Conservation (phyloP, 1,139 yeast species). For the Yamadazyma diospyri region DNA sequence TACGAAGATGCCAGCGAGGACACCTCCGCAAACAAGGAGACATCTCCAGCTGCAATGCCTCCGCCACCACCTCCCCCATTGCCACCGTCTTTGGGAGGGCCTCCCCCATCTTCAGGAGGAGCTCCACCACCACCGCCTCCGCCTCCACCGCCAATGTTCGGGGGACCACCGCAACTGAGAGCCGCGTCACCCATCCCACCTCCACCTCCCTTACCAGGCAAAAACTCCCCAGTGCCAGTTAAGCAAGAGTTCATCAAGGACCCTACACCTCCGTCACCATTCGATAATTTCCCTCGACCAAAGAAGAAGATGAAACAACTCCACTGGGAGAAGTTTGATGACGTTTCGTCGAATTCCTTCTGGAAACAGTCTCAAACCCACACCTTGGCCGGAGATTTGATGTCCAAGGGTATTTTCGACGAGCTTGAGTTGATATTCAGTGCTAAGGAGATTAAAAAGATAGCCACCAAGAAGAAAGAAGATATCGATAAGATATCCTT, state of each 20-base stretch:
- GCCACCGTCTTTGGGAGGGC: constrained; percentile 21
- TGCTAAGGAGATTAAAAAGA: constrained; percentile 67
- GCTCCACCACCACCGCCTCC: constrained; percentile 27
- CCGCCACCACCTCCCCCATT: constrained; percentile 23
- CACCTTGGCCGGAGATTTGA: constrained; percentile 54
- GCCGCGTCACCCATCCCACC: constrained; percentile 26
- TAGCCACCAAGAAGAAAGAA: constrained; percentile 46
- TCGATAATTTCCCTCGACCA: constrained; percentile 68
- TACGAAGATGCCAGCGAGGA: constrained; percentile 15
- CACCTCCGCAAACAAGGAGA: constrained; percentile 13
- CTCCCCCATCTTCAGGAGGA: constrained; percentile 16
- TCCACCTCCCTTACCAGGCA: constrained; percentile 18
- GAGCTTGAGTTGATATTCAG: constrained; percentile 75
- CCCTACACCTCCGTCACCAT: constrained; percentile 33
- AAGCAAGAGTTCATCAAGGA: constrained; percentile 13
- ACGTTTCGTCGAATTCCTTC: constrained; percentile 54
- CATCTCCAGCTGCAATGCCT: constrained; percentile 17
- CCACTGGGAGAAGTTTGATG: constrained; percentile 80
- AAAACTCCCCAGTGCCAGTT: constrained; percentile 7
- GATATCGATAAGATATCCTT: constrained; percentile 54
- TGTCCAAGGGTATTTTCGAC: constrained; percentile 68
- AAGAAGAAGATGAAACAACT: constrained; percentile 74
- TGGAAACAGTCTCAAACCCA: constrained; percentile 48
- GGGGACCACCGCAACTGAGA: constrained; percentile 11
- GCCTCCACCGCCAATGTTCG: constrained; percentile 16